Evolutionary conservation across 2,329 filamentous ascomycete genomes (phyloP).

Genomic region (Leptographium flavum): DNA sequence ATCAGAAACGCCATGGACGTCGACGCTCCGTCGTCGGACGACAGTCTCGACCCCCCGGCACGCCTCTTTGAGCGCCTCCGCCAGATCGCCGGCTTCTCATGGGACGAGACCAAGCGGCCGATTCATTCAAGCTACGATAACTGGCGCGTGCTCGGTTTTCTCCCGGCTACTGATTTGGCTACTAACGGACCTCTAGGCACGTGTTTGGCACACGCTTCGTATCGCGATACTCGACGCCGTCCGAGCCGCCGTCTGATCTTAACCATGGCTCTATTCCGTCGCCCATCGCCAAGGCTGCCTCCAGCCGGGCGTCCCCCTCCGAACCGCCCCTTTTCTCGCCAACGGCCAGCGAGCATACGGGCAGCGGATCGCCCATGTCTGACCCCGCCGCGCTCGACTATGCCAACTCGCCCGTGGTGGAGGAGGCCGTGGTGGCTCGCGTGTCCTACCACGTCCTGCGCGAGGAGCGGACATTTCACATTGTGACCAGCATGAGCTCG

Average conservation of each 20-base stretch:
- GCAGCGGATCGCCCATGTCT: conserved; percentile 18
- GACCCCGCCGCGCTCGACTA: conserved; percentile 12
- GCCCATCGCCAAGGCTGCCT: conserved; percentile 25
- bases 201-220: conserved; percentile 49
- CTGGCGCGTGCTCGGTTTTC: too few relatives aligned
- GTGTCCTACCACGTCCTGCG: conserved; percentile 71
- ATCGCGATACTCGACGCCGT: conserved; percentile 32
- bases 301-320: conserved; percentile 27
- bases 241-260: conserved; percentile 12
- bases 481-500: conserved; percentile 57
- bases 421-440: conserved; percentile 61
- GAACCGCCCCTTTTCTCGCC: conserved; percentile 20
- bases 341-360: conserved; percentile 22
- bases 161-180: too few relatives aligned
- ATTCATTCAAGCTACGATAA: conserved; percentile 69
- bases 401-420: conserved; percentile 39
- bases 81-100: conserved; percentile 60
- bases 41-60: conserved; percentile 47
- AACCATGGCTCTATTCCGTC: conserved; percentile 30
- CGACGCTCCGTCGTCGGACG: conserved; percentile 27
- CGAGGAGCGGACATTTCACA: conserved; percentile 77
- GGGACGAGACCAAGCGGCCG: conserved; percentile 50
- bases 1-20: neutral
- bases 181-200: conserved; percentile 33
- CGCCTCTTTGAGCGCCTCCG: conserved; percentile 59